Evolutionary conservation across 192 early-diverging fungal genomes (phyloP).

Genomic region (Coemansia reversa): DNA sequence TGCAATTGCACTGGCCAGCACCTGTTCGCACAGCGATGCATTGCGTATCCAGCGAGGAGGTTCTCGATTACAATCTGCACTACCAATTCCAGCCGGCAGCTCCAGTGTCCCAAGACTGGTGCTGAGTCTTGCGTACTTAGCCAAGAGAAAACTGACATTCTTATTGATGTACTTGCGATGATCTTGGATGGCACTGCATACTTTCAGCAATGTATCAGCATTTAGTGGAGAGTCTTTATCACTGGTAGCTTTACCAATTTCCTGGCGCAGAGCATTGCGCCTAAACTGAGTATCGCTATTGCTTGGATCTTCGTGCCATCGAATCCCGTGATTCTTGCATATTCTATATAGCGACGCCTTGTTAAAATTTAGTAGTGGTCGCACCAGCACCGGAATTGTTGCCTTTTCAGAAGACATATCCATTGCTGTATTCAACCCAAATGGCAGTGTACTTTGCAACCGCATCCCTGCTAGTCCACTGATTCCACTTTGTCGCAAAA

Average conservation of each 20-base stretch:
- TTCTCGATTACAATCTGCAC: background rate
- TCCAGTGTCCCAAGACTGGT: slow-evolving; percentile 11
- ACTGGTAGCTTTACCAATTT: slow-evolving; percentile 11
- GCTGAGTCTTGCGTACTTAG: slow-evolving; percentile 14
- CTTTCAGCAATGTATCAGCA: slow-evolving; percentile 8
- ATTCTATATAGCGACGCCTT: slow-evolving; percentile 28
- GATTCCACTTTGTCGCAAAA: slow-evolving; percentile 41
- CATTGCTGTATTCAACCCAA: background rate
- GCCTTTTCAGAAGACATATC: background rate
- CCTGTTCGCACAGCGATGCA: slow-evolving; percentile 38
- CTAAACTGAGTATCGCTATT: slow-evolving; percentile 35
- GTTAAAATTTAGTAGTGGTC: slow-evolving; percentile 38
- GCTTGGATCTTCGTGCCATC: slow-evolving; percentile 49
- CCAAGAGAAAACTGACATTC: slow-evolving; percentile 8
- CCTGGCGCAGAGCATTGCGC: slow-evolving; percentile 39
- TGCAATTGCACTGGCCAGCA: slow-evolving; percentile 21
- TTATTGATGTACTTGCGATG: slow-evolving; percentile 36
- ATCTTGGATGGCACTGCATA: slow-evolving; percentile 39
- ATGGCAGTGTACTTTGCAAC: slow-evolving; percentile 14
- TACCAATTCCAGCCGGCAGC: slow-evolving; percentile 9
- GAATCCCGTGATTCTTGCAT: slow-evolving; percentile 21
- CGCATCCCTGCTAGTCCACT: slow-evolving; percentile 45
- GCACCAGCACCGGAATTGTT: slow-evolving; percentile 16
- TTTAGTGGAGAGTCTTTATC: slow-evolving; percentile 23
- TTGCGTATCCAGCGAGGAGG: slow-evolving; percentile 26